phyloP scores from a whole-genome alignment of 192 early-diverging fungal genomes.

The Entomortierella lignicola region DNA sequence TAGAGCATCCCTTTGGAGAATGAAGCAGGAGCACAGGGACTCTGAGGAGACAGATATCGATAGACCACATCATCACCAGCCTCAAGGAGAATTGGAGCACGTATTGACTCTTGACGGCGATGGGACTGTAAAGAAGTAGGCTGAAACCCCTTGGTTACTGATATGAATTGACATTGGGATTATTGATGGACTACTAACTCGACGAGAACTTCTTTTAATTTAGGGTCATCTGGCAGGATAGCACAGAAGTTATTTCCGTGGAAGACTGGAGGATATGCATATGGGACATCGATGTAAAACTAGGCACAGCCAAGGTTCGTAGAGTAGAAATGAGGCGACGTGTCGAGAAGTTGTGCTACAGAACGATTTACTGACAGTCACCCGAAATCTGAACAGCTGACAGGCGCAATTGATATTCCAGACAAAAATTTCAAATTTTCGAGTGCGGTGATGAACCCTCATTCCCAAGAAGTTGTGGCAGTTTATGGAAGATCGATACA shows the following conservation, averaged over 20 bases:
- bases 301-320: constrained; percentile 54
- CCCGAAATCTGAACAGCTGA: constrained; percentile 15
- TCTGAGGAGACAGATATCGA: constrained; percentile 29
- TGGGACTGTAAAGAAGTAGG: constrained; percentile 45
- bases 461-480: constrained; percentile 68
- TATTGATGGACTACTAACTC: background rate
- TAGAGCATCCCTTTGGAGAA: constrained; percentile 52
- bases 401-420: constrained; percentile 45
- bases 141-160: background rate
- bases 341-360: no score
- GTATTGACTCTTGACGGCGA: constrained; percentile 48
- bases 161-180: background rate
- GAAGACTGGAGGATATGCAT: constrained; percentile 60
- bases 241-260: constrained; percentile 28
- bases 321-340: background rate
- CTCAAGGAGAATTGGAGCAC: constrained; percentile 39
- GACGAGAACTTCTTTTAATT: background rate
- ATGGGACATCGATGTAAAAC: constrained; percentile 58
- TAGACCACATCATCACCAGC: constrained; percentile 34
- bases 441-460: constrained; percentile 74
- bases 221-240: constrained; percentile 50
- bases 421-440: constrained; percentile 50
- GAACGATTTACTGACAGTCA: no score
- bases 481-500: constrained; percentile 69
- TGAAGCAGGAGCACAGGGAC: constrained; percentile 17